Base-by-base conservation (phyloP, 305 asterid genomes). In the Fraxinus xanthoxyloides region DNA sequence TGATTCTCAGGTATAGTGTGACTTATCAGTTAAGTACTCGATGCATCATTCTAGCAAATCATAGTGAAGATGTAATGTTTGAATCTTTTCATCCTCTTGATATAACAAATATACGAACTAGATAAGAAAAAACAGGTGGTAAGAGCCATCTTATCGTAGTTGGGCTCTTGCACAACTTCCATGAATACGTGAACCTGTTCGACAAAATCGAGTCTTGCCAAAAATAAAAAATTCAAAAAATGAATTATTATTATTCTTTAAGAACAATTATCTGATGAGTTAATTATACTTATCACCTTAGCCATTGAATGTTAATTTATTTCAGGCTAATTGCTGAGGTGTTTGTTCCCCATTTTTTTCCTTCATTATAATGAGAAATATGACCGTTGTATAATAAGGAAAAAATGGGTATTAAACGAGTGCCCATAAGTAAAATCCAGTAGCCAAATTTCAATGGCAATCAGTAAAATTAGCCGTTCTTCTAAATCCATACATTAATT, bases 151-250 rank as follows among this genome's bases (percentile, higher is more conserved):
- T 30, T 0, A 59, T 79, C 89, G 86, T 84, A 0, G 81, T 75
- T 43, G 86, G 70, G 26, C 84, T 6, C 3, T 87, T 80, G 21
- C 86, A 77, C 4, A 24, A 51, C 32, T 69, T 77, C 90, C 89
- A 84, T 0, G n/a, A n/a, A n/a, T n/a, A n/a, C n/a, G n/a, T n/a
- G 51, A 75, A 84, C 5, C 86, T 72, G n/a, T 46, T 80, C 0
- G 89, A 84, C 0, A 88, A 77, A 8, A 81, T 38, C 0, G 88
- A 35, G 0, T 51, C 4, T 13, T 17, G 23, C 17, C 72, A 30
- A 17, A 75, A 32, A 10, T 1, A 32, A n/a, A 3, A n/a, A 40
- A 72, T 32, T 0, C 2, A 4, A 32, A 32, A 32, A 32, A 32
- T 32, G 8, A 35, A 35, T 7, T 28, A 6, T 35, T 35, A 5